Evolutionary conservation across 805 yeast species (phyloP).

Genomic region (Schizosaccharomyces osmophilus): DNA sequence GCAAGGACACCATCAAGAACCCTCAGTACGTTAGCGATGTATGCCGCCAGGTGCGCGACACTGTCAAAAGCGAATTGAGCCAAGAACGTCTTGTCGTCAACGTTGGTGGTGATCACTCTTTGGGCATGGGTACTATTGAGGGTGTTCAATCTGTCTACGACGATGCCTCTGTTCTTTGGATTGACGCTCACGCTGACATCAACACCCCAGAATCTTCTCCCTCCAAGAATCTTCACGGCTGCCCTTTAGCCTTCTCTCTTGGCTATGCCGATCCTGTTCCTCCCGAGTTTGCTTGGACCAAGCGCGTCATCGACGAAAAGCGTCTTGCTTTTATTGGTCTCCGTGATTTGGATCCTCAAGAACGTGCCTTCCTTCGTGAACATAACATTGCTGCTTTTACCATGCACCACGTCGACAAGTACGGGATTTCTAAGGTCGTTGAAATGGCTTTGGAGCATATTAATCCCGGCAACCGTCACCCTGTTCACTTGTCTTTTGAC

Average conservation of each 20-base stretch:
- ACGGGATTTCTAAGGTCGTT: conserved; percentile 73
- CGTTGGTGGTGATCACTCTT: conserved; percentile 89
- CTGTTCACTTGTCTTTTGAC: conserved; percentile 78
- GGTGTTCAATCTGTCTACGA: conserved; percentile 63
- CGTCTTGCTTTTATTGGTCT: conserved; percentile 81
- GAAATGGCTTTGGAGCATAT: conserved; percentile 69
- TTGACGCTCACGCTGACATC: conserved; percentile 95
- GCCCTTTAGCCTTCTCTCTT: conserved; percentile 78
- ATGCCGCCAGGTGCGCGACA: conserved; percentile 33
- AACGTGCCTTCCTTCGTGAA: conserved; percentile 47
- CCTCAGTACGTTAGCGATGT: conserved; percentile 58
- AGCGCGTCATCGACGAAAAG: conserved; percentile 34
- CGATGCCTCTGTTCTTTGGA: conserved; percentile 78
- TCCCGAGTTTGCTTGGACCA: conserved; percentile 67
- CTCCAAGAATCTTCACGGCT: conserved; percentile 85
- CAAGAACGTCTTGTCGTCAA: conserved; percentile 45
- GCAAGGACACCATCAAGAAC: conserved; percentile 35
- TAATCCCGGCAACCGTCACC: conserved; percentile 45
- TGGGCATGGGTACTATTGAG: conserved; percentile 77
- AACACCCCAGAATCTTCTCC: conserved; percentile 66
- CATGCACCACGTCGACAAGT: conserved; percentile 89
- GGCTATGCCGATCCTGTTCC: conserved; percentile 41
- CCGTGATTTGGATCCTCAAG: conserved; percentile 78
- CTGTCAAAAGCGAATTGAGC: conserved; percentile 29
- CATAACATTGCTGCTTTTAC: conserved; percentile 61